Evolutionary conservation across 2,329 filamentous ascomycete genomes (phyloP).

Genomic region (Aspergillus neoniger): DNA sequence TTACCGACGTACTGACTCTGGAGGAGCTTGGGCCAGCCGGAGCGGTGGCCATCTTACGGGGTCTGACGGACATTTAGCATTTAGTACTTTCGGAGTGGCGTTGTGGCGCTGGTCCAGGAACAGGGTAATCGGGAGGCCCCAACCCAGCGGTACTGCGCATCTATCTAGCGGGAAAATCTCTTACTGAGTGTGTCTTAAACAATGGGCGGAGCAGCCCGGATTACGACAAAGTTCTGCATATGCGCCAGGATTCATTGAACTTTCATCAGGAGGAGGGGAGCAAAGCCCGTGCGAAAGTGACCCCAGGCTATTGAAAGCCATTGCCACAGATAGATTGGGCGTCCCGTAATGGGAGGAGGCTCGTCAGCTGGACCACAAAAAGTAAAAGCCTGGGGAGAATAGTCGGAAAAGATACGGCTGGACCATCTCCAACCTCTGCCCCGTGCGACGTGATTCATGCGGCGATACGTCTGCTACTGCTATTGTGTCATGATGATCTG

Average conservation of each 20-base stretch:
- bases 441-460: not conserved
- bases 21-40: not conserved
- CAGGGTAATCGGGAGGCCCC: not conserved
- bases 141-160: not conserved
- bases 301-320: not conserved
- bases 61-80: not conserved
- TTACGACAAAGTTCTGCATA: not conserved
- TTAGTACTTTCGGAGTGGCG: not conserved
- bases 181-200: not conserved
- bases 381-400: not conserved
- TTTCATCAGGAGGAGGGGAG: not conserved
- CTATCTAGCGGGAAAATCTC: not conserved
- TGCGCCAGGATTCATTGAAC: constrained; percentile 1
- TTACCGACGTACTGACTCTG: not conserved
- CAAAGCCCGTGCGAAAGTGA: not conserved
- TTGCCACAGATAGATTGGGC: not conserved
- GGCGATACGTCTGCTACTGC: not conserved
- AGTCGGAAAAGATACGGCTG: not conserved
- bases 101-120: constrained; percentile 1
- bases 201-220: not conserved
- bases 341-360: not conserved
- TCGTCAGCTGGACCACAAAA: not conserved
- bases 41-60: not conserved
- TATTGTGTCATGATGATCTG: not conserved
- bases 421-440: not conserved